A percentile compares a stretch with the other conserved stretches of the same genome.
phyloP scores from a whole-genome alignment of 2,329 filamentous ascomycete genomes.

The Pseudocercospora pini-densiflorae region DNA sequence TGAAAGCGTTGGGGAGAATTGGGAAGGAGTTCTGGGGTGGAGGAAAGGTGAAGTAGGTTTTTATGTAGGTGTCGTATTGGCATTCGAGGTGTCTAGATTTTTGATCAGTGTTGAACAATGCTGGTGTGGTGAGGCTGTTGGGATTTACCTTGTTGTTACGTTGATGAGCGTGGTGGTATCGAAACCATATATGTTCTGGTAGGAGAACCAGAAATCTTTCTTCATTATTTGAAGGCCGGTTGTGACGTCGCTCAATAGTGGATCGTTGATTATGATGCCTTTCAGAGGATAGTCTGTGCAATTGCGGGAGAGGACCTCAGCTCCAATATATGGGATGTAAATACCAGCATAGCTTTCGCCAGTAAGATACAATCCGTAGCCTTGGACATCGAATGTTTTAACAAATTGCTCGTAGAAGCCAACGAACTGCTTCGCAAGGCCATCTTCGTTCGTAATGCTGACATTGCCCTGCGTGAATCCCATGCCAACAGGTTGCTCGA shows the following conservation, averaged over 20 bases:
- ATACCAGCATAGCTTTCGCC: constrained; percentile 25
- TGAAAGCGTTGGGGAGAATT: background rate
- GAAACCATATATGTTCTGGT: background rate
- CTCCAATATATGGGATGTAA: constrained; percentile 40
- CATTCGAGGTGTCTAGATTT: constrained; percentile 27
- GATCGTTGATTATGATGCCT: constrained; percentile 39
- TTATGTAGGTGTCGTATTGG: constrained; percentile 48
- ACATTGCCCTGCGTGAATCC: constrained; percentile 49
- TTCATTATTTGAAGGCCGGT: background rate
- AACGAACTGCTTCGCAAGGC: constrained; percentile 47
- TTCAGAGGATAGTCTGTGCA: constrained; percentile 35
- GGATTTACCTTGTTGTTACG: constrained; percentile 38
- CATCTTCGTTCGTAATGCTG: constrained; percentile 42
- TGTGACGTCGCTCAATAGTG: constrained; percentile 51
- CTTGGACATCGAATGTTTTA: constrained; percentile 53
- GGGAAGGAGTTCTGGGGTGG: constrained; percentile 34
- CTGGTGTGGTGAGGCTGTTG: constrained; percentile 47
- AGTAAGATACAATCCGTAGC: constrained; percentile 52
- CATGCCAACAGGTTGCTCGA: constrained; percentile 56
- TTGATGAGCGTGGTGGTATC: constrained; percentile 11
- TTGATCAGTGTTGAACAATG: constrained; percentile 39
- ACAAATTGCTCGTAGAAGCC: constrained; percentile 57
- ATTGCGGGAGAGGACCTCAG: constrained; percentile 33
- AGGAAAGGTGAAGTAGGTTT: constrained; percentile 51
- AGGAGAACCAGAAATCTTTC: constrained; percentile 38